phyloP scores from a whole-genome alignment of 805 yeast genomes.

The Candida andamanensis region DNA sequence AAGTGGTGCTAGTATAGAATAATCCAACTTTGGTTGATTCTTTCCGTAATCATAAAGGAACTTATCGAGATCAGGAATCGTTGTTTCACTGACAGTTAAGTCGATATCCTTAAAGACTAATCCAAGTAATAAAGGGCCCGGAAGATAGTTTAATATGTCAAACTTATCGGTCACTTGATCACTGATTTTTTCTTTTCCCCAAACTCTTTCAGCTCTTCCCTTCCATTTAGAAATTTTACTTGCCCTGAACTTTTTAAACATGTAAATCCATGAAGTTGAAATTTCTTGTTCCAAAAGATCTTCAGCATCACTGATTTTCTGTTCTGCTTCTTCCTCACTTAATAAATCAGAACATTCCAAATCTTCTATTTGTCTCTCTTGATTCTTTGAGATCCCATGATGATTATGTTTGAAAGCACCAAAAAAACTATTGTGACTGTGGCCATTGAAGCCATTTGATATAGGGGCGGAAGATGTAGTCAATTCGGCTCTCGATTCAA shows the following conservation, averaged over 20 bases:
- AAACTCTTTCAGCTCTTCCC: conserved; percentile 19
- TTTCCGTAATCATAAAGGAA: conserved; percentile 34
- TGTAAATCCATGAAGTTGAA: conserved; percentile 31
- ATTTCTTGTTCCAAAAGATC: conserved; percentile 21
- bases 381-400: not conserved
- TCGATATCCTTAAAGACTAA: conserved; percentile 27
- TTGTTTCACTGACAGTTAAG: conserved; percentile 21
- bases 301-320: conserved; percentile 21
- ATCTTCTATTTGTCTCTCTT: not conserved
- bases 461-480: too few species aligned
- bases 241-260: conserved; percentile 21
- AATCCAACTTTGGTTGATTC: conserved; percentile 49
- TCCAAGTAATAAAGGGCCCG: conserved; percentile 30
- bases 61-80: conserved; percentile 29
- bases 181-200: conserved; percentile 32
- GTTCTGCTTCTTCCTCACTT: conserved; percentile 22
- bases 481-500: conserved; percentile 7
- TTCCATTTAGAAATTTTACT: conserved; percentile 22
- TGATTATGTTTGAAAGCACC: not conserved
- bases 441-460: too few species aligned
- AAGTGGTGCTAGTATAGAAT: conserved; percentile 52
- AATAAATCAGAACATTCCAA: too few species aligned
- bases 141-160: conserved; percentile 28
- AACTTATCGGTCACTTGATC: conserved; percentile 27
- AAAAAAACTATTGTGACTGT: too few species aligned